Percentiles rank a stretch among this genome's conserved stretches.
Conservation (phyloP, 2,329 filamentous ascomycete species). For the Penicillium frequentans region DNA sequence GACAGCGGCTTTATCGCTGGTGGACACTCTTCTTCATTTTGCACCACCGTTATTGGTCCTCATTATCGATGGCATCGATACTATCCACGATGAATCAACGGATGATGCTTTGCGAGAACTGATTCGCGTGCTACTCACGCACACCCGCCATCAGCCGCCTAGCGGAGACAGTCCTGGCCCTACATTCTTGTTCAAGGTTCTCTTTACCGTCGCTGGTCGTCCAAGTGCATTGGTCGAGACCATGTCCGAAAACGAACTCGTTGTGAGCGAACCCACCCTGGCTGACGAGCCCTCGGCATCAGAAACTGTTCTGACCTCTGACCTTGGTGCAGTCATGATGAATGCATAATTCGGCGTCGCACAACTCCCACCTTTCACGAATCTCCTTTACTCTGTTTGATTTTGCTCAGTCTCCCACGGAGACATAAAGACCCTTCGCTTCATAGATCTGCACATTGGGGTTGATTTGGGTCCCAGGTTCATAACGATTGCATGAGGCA, state of each 20-base stretch:
- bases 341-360: conserved; percentile 27
- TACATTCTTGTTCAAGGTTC: conserved; percentile 33
- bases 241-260: conserved; percentile 33
- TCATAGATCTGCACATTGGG: conserved; percentile 17
- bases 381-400: conserved; percentile 12
- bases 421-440: conserved; percentile 12
- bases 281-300: conserved; percentile 18
- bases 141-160: conserved; percentile 28
- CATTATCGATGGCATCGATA: conserved; percentile 38
- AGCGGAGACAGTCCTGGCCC: conserved; percentile 24
- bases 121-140: conserved; percentile 33
- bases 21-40: conserved; percentile 37
- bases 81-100: conserved; percentile 33
- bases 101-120: conserved; percentile 34
- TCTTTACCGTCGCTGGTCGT: conserved; percentile 36
- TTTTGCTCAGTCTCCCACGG: not conserved
- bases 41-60: conserved; percentile 38
- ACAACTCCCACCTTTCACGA: conserved; percentile 14
- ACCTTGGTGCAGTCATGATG: conserved; percentile 33
- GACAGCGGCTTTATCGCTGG: conserved; percentile 37
- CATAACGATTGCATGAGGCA: conserved; percentile 21
- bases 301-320: conserved; percentile 27
- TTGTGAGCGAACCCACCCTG: conserved; percentile 28
- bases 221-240: conserved; percentile 33
- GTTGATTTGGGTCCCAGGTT: conserved; percentile 6